Conservation (phyloP, 2,329 filamentous ascomycete species). For the Kalaharituber pfeilii region DNA sequence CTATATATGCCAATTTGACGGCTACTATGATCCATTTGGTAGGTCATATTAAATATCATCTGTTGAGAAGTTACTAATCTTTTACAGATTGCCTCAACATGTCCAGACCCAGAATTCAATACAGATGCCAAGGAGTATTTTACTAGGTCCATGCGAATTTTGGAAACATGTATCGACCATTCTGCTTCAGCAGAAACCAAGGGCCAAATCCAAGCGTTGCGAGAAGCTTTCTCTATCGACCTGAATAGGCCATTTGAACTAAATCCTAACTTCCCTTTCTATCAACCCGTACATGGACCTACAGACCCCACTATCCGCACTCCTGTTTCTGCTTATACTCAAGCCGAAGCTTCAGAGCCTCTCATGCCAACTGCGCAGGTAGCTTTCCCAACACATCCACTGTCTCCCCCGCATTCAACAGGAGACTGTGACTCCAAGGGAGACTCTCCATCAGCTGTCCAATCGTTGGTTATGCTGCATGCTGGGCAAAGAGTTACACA, state of each 20-base stretch:
- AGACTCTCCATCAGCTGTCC: constrained; percentile 51
- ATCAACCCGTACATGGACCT: constrained; percentile 6
- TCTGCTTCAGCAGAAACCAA: constrained; percentile 32
- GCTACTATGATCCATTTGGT: constrained; percentile 89
- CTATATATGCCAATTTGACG: constrained; percentile 78
- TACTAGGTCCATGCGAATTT: constrained; percentile 78
- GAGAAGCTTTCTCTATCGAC: constrained; percentile 82
- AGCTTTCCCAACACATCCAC: constrained; percentile 44
- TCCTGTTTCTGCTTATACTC: constrained; percentile 35
- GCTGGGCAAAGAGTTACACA: constrained; percentile 37
- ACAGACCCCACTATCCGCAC: constrained; percentile 26
- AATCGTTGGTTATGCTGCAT: constrained; percentile 55
- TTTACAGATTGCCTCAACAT: constrained; percentile 69
- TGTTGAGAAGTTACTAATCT: constrained; percentile 2
- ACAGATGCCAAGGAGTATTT: constrained; percentile 76
- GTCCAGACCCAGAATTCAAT: constrained; percentile 77
- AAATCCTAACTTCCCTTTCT: constrained; percentile 59
- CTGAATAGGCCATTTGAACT: constrained; percentile 69
- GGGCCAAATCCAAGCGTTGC: constrained; percentile 71
- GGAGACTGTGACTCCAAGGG: constrained; percentile 56
- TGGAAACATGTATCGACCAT: constrained; percentile 80
- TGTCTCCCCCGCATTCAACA: constrained; percentile 64
- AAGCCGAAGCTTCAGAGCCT: constrained; percentile 24
- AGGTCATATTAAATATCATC: constrained; percentile 30
- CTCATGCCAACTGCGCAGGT: constrained; percentile 35